phyloP scores from a whole-genome alignment of 768 basidiomycete genomes.

The Glaciozyma martinii region DNA sequence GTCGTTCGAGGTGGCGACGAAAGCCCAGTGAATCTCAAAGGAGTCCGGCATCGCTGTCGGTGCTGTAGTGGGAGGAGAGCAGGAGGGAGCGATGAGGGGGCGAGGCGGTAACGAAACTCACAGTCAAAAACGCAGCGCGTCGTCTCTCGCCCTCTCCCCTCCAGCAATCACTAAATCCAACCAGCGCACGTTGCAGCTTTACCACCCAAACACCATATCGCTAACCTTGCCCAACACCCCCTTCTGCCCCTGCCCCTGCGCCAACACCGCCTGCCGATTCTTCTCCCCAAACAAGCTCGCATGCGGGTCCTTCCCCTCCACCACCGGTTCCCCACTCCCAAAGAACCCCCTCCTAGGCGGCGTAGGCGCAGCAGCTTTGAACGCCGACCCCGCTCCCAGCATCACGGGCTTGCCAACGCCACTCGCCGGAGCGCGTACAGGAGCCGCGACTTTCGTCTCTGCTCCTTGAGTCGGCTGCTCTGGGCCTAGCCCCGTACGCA shows the following conservation, averaged over 20 bases:
- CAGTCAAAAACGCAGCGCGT: too few relatives aligned
- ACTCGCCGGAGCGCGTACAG: not conserved
- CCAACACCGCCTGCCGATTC: constrained; percentile 26
- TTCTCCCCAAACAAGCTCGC: constrained; percentile 31
- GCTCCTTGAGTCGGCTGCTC: constrained; percentile 2
- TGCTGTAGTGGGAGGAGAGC: too few relatives aligned
- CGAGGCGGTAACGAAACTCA: too few relatives aligned
- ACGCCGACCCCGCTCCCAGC: constrained; percentile 20
- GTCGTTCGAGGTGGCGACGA: too few relatives aligned
- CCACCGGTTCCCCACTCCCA: constrained; percentile 2
- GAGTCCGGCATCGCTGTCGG: too few relatives aligned
- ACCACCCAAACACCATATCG: constrained; percentile 33
- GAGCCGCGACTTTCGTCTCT: not conserved
- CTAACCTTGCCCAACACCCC: constrained; percentile 29
- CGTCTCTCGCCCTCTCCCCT: too few relatives aligned
- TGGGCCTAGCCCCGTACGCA: constrained; percentile 16
- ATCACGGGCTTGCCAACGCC: constrained; percentile 19
- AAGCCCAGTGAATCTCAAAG: too few relatives aligned
- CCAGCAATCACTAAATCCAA: too few relatives aligned
- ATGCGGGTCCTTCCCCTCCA: constrained; percentile 4
- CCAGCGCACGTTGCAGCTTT: not conserved
- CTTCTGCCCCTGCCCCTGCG: constrained; percentile 22
- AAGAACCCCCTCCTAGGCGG: constrained; percentile 24
- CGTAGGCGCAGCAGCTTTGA: constrained; percentile 24
- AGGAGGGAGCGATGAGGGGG: too few relatives aligned